Evolutionary conservation across 2,329 filamentous ascomycete genomes (phyloP), one percentile per base, ranked within the genome.

Genomic region (Capronia americana): DNA sequence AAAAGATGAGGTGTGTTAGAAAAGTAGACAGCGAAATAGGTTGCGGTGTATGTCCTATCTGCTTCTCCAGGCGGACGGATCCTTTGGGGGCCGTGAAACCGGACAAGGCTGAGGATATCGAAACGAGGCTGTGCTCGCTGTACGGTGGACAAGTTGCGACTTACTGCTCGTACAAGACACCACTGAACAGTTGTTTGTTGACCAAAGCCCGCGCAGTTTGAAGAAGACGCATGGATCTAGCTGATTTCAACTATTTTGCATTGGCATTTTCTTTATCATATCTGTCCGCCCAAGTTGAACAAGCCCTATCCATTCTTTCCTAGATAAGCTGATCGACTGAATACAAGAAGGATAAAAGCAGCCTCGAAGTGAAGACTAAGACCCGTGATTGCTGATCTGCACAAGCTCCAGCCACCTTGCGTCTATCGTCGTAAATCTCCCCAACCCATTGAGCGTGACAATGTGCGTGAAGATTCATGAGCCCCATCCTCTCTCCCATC

Each of bases 341-440:
- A 59, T 50, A 59, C 57, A 59, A 59, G 57, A 50, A 48, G 44
- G 30, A 44, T 59, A 48, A 59, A 57, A 46, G 46, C 41, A 46
- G 30, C 24, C 30, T 30, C 8, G 38, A 50, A 7, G 41, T 20
- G 2, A 59, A 48, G 57, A 59, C 57, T 11, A 30, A 28, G 20
- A 30, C 38, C 24, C 6, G 12, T 51, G 48, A 51, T 17, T 28
- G 20, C 48, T 12, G 8, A 51, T 8, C 48, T 11, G 23, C 48
- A 23, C 48, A 51, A 51, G 20, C 20, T 32, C 24, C 57, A 32
- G 38, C 44, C 38, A n/a, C 20, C 46, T 50, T 32, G 57, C 46
- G n/a, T 34, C 32, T 34, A 34, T 41, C 10, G 12, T 28, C 41
- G 14, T 14, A 50, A 23, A 14, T 30, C 41, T 46, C 20, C 24